phyloP scores from a whole-genome alignment of 495 filamentous ascomycete species.

The Astrocystis sublimbata region DNA sequence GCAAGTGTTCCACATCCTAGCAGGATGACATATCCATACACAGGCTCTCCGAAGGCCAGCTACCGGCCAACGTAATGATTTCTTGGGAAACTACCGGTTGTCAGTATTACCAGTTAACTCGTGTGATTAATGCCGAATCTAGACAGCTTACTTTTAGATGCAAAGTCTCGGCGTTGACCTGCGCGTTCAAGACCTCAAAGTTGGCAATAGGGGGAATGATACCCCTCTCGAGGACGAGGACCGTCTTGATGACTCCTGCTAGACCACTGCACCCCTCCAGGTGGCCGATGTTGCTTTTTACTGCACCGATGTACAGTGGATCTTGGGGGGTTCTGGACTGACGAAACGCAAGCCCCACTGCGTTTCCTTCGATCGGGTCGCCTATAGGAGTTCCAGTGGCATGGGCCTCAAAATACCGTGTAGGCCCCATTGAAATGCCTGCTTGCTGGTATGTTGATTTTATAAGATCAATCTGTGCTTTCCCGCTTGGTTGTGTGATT shows the following conservation, averaged over 20 bases:
- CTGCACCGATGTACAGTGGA: conserved; percentile 46
- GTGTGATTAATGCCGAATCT: too few species aligned
- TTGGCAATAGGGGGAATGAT: conserved; percentile 38
- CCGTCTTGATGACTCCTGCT: conserved; percentile 51
- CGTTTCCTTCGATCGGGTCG: conserved; percentile 53
- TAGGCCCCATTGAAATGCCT: conserved; percentile 42
- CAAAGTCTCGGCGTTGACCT: conserved; percentile 29
- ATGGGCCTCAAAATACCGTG: conserved; percentile 45
- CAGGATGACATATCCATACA: too few species aligned
- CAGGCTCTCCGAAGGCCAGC: too few species aligned
- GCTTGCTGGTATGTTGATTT: conserved; percentile 42
- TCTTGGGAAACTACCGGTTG: too few species aligned
- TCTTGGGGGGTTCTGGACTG: conserved; percentile 15
- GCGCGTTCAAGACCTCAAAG: conserved; percentile 48
- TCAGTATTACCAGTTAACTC: too few species aligned
- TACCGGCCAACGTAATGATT: too few species aligned
- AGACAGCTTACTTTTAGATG: too few species aligned
- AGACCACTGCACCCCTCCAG: conserved; percentile 50
- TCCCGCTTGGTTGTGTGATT: conserved; percentile 50
- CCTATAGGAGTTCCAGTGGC: conserved; percentile 52
- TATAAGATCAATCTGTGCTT: conserved; percentile 52
- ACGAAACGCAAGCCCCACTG: conserved; percentile 41
- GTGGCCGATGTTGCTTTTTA: conserved; percentile 56
- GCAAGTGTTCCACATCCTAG: too few species aligned
- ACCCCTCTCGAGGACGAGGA: conserved; percentile 45